Percentiles rank a stretch among this genome's conserved stretches.
Conservation (phyloP, 1,139 yeast genomes). For the Barnettozyma hawaiiensis region DNA sequence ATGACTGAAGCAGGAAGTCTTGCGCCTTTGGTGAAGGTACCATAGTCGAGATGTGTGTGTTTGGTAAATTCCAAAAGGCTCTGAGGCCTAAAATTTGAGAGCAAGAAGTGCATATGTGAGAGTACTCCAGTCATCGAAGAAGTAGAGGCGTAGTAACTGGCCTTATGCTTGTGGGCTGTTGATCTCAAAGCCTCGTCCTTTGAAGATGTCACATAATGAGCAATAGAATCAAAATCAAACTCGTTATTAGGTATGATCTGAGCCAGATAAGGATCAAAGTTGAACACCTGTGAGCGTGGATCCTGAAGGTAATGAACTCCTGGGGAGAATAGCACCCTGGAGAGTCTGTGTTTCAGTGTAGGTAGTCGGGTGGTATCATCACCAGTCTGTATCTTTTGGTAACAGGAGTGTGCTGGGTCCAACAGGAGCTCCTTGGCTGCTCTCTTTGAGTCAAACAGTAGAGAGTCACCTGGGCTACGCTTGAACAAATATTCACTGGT, state of each 20-base stretch:
- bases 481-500: background rate
- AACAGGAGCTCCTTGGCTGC: background rate
- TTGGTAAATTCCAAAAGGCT: conserved; percentile 41
- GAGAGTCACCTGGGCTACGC: background rate
- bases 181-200: conserved; percentile 49
- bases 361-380: conserved; percentile 34
- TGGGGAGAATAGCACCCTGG: conserved; percentile 70
- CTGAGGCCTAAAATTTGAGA: conserved; percentile 57
- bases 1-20: conserved; percentile 40
- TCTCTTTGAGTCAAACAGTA: background rate
- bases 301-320: conserved; percentile 80
- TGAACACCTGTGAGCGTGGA: conserved; percentile 66
- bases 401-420: background rate
- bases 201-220: conserved; percentile 60
- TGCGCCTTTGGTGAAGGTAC: conserved; percentile 32
- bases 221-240: conserved; percentile 56
- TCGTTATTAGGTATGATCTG: conserved; percentile 61
- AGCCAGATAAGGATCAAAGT: conserved; percentile 59
- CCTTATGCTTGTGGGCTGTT: conserved; percentile 39
- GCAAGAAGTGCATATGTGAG: conserved; percentile 62
- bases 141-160: conserved; percentile 70
- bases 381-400: background rate
- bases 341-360: conserved; percentile 54
- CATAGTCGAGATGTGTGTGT: conserved; percentile 31
- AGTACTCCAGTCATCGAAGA: conserved; percentile 79